Evolutionary conservation across 805 yeast genomes (phyloP), one percentile per base, ranked within the genome.

Genomic region (Ogataea dorogensis): DNA sequence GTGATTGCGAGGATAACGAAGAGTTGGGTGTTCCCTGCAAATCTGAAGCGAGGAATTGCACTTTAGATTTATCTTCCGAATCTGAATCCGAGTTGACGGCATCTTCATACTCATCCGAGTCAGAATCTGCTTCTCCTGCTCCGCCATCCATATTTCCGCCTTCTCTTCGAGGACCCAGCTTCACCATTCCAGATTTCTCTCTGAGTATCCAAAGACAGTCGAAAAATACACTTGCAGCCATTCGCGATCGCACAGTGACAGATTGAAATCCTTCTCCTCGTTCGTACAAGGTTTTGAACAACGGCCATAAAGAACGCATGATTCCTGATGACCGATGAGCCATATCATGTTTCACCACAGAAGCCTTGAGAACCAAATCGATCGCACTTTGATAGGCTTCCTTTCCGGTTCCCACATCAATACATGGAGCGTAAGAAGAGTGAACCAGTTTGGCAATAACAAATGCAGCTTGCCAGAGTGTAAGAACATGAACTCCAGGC

Each of bases 321-420:
- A 93, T 87, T 7, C 96, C 96, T 29, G 95, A 80, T 0, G 95
- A 85, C 47, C 98, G 73, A 57, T 86, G 86, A 0, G 97, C 86
- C 70, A 93, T 80, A 55, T 91, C 98, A 61, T 89, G 93, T 51
- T 87, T 87, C 50, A 86, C 67, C 18, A 91, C 81, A 0, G 96
- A 86, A 0, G 96, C 94, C 42, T 78, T 78, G 39, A 79, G 73
- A 2, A 93, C 79, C 29, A 85, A 61, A 13, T 73, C 67, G 15
- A 85, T 77, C 1, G 93, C 93, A 15, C 67, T 65, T 43, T 74
- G 75, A 50, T 81, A 86, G 19, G 83, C 71, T 36, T 71, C 73
- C 53, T 77, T 80, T 6, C 96, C 97, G 0, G 79, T 69, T 2
- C 75, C 77, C 21, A 77, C 60, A 59, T 88, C 96, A 11, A 89